Base-by-base conservation (phyloP, 108 stramenopile species). In the Craspedostauros australis region DNA sequence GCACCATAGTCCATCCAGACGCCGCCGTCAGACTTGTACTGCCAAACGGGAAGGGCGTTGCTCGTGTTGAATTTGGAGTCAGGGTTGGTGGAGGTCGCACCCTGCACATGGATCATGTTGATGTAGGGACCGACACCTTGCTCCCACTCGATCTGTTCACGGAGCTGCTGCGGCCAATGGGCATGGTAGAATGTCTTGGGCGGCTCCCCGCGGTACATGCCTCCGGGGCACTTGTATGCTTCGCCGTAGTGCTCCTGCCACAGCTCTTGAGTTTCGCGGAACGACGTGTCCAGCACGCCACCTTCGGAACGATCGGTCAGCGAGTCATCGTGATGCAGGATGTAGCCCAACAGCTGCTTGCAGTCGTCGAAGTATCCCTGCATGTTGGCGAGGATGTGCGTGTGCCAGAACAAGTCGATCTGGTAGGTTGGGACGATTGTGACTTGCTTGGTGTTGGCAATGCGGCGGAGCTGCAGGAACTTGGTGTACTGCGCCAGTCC, bases 171-270 rank as follows among this genome's bases (percentile, higher is more conserved):
- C n/a, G n/a, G n/a, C 64, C 75, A 77, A 18, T 1, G n/a, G 18
- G 28, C 16, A 33, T 18, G 11, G 31, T 39, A 76, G 56, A 57
- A 83, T 0, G 2, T 55, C 15, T 28, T 7, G 2, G 82, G 77
- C 11, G 82, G 77, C 41, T 76, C 72, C 5, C 82, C 82, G 14
- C 82, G 77, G 50, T 76, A 83, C 82, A 83, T 76, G n/a, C 71
- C 82, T 1, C 75, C 74, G 15, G 4, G n/a, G 24, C 64, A 63
- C 23, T 21, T 21, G 58, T 79, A 83, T 9, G 61, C 57, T 7
- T 38, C 46, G 9, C 57, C 57, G 27, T 78, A 76, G 12, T 34
- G 31, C 25, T 65, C 32, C 27, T 61, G 46, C 82, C 82, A 83
- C 28, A 76, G 25, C 8, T 46, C 27, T 25, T 26, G 44, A n/a